Evolutionary conservation across 495 filamentous ascomycete genomes (phyloP), one percentile per base, ranked within the genome.

Genomic region (Apodospora peruviana): DNA sequence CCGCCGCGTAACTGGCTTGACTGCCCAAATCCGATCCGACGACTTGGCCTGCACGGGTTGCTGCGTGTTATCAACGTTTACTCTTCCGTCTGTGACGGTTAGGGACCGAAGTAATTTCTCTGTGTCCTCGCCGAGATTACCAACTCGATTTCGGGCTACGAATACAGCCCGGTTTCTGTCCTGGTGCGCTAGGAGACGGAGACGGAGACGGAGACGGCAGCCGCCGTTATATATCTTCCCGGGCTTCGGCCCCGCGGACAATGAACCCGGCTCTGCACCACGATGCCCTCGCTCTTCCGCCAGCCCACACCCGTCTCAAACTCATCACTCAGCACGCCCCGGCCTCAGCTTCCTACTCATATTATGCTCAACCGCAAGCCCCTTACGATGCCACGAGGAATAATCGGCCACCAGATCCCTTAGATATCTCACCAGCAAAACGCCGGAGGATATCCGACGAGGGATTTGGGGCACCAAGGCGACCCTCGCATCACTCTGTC

Each of bases 341-440:
- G 51, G 35, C 56, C 14, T 14, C 43, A 9, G 36, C 20, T 2
- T 43, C 52, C 3, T 61, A 64, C 52, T 52, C 56, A 29, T 42
- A 55, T 4, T 52, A 49, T 41, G 64, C 65, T 32, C 53, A 67
- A 48, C 56, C 64, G 18, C 65, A 58, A 41, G 55, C 60, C 41
- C 58, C 62, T 36, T 68, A 58, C 43, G 58, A 61, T 46, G 57
- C 64, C 37, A 50, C 56, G 19, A 66, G 55, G 54, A 56, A 51
- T 25, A 61, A 58, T 55, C 47, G 50, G 38, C 42, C 54, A 24
- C 55, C 45, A 40, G 54, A 57, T 16, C 52, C 53, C 11, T 55
- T 59, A 42, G 48, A 57, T 24, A 27, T 45, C 29, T 60, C 59
- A 23, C 47, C 60, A 14, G 47, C 61, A 5, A 64, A 67, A 29